phyloP scores from a whole-genome alignment of 2,329 filamentous ascomycete genomes.

The Madurella mycetomatis region DNA sequence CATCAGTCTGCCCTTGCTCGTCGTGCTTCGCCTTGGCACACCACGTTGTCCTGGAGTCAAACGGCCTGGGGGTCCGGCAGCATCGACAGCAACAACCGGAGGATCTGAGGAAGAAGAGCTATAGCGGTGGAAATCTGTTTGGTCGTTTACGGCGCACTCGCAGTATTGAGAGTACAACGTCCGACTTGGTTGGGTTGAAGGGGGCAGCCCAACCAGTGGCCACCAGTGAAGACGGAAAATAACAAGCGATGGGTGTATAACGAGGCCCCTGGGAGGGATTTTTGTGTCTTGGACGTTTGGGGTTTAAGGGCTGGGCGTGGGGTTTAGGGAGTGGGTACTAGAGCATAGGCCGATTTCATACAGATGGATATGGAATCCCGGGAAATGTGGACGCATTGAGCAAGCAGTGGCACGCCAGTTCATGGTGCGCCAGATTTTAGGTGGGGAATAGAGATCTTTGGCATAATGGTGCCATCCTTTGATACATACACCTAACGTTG shows the following conservation, averaged over 20 bases:
- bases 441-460: no score
- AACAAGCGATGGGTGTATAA: background rate
- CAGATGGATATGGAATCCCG: no score
- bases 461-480: no score
- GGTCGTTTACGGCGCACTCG: slow-evolving; percentile 3
- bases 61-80: background rate
- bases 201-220: background rate
- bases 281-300: background rate
- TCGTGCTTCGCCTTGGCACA: slow-evolving; percentile 14
- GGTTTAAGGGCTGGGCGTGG: background rate
- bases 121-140: background rate
- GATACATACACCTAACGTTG: no score
- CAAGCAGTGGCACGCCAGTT: no score
- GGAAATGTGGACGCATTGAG: no score
- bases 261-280: background rate
- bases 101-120: background rate
- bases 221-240: background rate
- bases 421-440: no score
- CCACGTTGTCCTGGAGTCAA: background rate
- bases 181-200: slow-evolving; percentile 10
- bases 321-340: no score
- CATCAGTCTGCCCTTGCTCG: slow-evolving; percentile 19
- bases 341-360: no score
- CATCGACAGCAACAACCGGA: background rate
- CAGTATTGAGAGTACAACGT: slow-evolving; percentile 11